phyloP scores from a whole-genome alignment of 495 filamentous ascomycete species.

The Penicillium daleae region DNA sequence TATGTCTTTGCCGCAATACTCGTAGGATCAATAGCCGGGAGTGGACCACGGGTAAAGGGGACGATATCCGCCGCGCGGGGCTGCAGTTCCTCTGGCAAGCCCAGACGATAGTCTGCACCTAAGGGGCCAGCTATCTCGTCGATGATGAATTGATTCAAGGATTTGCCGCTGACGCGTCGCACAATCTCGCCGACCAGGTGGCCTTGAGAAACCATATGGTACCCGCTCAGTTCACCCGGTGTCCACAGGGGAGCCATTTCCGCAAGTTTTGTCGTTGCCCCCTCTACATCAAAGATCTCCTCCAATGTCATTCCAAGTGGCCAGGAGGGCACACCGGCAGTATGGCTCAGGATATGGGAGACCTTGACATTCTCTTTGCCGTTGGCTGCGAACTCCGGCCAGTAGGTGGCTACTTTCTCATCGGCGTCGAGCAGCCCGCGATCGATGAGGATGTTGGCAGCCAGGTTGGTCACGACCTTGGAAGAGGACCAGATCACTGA shows the following conservation, averaged over 20 bases:
- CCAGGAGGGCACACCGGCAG: slow-evolving; percentile 42
- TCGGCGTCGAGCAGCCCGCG: slow-evolving; percentile 43
- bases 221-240: slow-evolving; percentile 44
- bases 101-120: slow-evolving; percentile 46
- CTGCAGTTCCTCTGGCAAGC: slow-evolving; percentile 36
- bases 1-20: slow-evolving; percentile 23
- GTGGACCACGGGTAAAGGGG: slow-evolving; percentile 13
- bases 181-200: slow-evolving; percentile 47
- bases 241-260: slow-evolving; percentile 48
- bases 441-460: slow-evolving; percentile 42
- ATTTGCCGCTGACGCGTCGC: slow-evolving; percentile 40
- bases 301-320: slow-evolving; percentile 33
- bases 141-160: slow-evolving; percentile 43
- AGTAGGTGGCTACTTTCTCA: slow-evolving; percentile 46
- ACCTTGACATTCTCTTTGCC: slow-evolving; percentile 48
- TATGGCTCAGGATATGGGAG: slow-evolving; percentile 46
- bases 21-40: slow-evolving; percentile 9
- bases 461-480: slow-evolving; percentile 45
- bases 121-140: slow-evolving; percentile 44
- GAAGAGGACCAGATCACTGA: slow-evolving; percentile 44
- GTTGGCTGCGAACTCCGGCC: slow-evolving; percentile 50
- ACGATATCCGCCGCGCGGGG: slow-evolving; percentile 35
- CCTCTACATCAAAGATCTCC: slow-evolving; percentile 32
- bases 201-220: slow-evolving; percentile 45
- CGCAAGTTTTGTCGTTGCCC: slow-evolving; percentile 38